Evolutionary conservation across 1,139 yeast genomes (phyloP), one percentile per base, ranked within the genome.

Genomic region (Torulaspora pretoriensis): DNA sequence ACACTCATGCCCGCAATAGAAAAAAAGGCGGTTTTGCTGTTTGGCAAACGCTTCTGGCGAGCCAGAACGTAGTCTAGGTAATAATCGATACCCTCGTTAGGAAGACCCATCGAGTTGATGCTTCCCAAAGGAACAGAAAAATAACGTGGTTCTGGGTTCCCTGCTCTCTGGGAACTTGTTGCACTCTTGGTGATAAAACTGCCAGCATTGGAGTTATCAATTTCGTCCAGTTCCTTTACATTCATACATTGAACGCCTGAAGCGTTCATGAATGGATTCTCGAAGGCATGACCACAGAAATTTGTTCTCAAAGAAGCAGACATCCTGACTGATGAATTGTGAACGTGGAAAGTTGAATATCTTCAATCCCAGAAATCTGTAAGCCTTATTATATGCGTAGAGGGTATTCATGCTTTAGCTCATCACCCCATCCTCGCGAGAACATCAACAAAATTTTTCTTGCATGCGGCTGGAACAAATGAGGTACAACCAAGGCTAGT

Each of bases 191-290:
- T 59, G 12, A 59, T 57, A 35, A 52, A 56, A n/a, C 59, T 51
- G 38, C 62, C 61, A 3, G 64, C 59, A 2, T 47, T 47, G 2
- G 60, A 55, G 23, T 45, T 22, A 24, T 47, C 57, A 35, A 59
- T 25, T 33, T 57, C 60, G 17, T 57, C 54, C 31, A 59, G 38
- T 35, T 59, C 63, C 6, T 47, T 37, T 6, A 46, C 46, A 12
- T 52, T 50, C 63, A 56, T 55, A 43, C 64, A 59, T 44, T 58
- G 59, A 32, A 59, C 64, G 35, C 64, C 64, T 2, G 63, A 58
- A 2, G 64, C 64, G 34, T 59, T 59, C 62, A 58, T 58, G 12
- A 59, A 54, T 9, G 64, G 64, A 35, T 57, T 59, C 26, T 49
- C 53, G 37, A 49, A 59, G 14, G 45, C 45, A 17, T 40, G 44